Evolutionary conservation across 768 basidiomycete species (phyloP).

Genomic region (Amanita rimosa): DNA sequence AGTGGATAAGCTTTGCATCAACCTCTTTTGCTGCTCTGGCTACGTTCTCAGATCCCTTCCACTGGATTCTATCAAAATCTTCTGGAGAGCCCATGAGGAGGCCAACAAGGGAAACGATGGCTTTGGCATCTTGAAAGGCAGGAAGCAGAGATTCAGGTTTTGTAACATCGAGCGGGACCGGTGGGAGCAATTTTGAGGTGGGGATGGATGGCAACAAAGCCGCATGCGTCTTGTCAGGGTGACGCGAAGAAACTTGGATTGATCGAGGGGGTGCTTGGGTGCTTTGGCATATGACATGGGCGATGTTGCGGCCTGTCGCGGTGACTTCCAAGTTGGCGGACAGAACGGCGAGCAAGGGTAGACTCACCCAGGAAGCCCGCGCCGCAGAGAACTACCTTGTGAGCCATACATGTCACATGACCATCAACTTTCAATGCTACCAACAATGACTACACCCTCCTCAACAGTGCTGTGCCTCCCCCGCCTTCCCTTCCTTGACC

Average conservation of each 20-base stretch:
- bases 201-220: constrained; percentile 20
- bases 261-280: constrained; percentile 18
- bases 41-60: constrained; percentile 57
- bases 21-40: constrained; percentile 37
- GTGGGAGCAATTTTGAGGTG: constrained; percentile 27
- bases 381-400: constrained; percentile 40
- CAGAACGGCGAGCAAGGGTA: not conserved
- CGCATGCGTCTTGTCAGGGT: constrained; percentile 32
- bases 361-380: constrained; percentile 49
- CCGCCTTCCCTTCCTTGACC: constrained; percentile 18
- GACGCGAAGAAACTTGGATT: constrained; percentile 51
- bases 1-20: constrained; percentile 50
- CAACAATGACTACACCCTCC: constrained; percentile 26
- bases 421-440: constrained; percentile 9
- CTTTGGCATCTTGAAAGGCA: constrained; percentile 43
- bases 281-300: constrained; percentile 32
- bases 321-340: not conserved
- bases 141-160: constrained; percentile 29
- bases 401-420: not conserved
- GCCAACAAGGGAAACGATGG: constrained; percentile 62
- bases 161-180: constrained; percentile 43
- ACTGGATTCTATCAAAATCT: constrained; percentile 51
- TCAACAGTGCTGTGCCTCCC: constrained; percentile 12
- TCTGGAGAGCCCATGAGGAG: constrained; percentile 45
- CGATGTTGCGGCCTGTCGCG: constrained; percentile 45